phyloP scores from a whole-genome alignment of 139 green algal species.

The Chlorella sp. region DNA sequence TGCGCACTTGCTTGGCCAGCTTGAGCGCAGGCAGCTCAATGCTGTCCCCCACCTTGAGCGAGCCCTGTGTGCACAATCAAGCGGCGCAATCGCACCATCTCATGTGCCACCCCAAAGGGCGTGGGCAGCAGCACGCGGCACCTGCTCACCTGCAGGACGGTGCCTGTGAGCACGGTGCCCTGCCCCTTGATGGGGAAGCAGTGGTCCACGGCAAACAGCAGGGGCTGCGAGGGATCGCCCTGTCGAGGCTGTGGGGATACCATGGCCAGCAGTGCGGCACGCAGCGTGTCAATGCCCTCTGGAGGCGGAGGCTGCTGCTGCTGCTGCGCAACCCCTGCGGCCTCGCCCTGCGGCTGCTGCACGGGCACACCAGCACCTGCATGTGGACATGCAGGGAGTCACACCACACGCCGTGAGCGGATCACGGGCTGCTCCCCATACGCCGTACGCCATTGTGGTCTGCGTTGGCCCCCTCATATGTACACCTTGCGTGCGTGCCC shows the following conservation, averaged over 20 bases:
- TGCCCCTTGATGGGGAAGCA: conserved; percentile 92
- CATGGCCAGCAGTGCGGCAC: conserved; percentile 17
- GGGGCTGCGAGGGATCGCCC: conserved; percentile 24
- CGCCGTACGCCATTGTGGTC: too few species aligned
- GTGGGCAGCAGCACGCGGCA: not conserved
- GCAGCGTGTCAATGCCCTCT: conserved; percentile 16
- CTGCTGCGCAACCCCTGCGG: too few species aligned
- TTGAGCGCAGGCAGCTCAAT: conserved; percentile 83
- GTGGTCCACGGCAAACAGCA: conserved; percentile 92
- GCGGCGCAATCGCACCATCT: not conserved
- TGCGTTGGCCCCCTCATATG: too few species aligned
- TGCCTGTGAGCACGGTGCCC: conserved; percentile 89
- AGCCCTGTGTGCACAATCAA: conserved; percentile 32
- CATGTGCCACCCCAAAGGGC: not conserved
- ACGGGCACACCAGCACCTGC: too few species aligned
- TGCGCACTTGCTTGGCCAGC: conserved; percentile 22
- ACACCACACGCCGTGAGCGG: too few species aligned
- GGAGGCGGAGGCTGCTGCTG: too few species aligned
- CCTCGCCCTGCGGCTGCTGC: too few species aligned
- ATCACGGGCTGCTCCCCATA: too few species aligned
- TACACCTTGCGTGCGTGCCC: too few species aligned
- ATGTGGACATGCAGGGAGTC: not conserved
- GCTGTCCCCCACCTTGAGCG: conserved; percentile 52
- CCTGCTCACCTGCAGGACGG: conserved; percentile 51
- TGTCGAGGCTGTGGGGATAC: conserved; percentile 9